Percentiles rank a stretch among this genome's conserved stretches.
These are phyloP conservation scores for Bolboschoenus planiculmis DNA, from an alignment of 176 grass and related monocot genomes.

Conservation along the genomic window DNA sequence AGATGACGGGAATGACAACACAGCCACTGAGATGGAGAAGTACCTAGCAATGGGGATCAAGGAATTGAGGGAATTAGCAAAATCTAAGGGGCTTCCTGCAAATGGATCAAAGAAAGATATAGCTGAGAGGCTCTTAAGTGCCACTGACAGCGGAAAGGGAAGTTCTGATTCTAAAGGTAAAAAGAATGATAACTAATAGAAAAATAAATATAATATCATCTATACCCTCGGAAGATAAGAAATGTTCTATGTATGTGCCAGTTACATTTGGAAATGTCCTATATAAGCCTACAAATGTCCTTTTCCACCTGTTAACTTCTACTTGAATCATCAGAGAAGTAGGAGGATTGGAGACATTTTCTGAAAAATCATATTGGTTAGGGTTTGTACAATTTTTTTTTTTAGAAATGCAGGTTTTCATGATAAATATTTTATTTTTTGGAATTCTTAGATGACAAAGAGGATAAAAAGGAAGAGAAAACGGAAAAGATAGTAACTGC, in stretches of 20 bases:
- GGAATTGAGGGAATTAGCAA: conserved; percentile 52
- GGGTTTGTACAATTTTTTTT: background rate
- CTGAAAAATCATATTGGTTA: conserved; percentile 3
- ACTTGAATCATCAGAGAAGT: background rate
- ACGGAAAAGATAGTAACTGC: conserved; percentile 69
- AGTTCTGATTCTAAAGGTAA: conserved; percentile 22
- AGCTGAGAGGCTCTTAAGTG: conserved; percentile 37
- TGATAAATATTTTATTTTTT: background rate
- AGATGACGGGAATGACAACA: conserved; percentile 5
- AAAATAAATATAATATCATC: background rate
- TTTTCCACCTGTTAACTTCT: background rate
- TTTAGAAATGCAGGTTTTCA: conserved; percentile 10
- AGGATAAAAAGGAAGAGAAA: conserved; percentile 42
- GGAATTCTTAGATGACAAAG: conserved; percentile 30
- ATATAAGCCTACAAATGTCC: background rate
- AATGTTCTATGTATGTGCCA: background rate
- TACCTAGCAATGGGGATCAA: conserved; percentile 47
- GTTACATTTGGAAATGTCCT: background rate
- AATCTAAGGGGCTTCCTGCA: conserved; percentile 31
- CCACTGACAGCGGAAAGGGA: conserved; percentile 11
- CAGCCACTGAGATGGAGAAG: conserved; percentile 32
- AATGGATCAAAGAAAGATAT: conserved; percentile 58
- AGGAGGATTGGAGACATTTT: conserved; percentile 21
- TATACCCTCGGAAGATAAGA: background rate
- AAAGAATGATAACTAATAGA: conserved; percentile 7